Conservation (phyloP, 305 asterid genomes). For the Withania somnifera region DNA sequence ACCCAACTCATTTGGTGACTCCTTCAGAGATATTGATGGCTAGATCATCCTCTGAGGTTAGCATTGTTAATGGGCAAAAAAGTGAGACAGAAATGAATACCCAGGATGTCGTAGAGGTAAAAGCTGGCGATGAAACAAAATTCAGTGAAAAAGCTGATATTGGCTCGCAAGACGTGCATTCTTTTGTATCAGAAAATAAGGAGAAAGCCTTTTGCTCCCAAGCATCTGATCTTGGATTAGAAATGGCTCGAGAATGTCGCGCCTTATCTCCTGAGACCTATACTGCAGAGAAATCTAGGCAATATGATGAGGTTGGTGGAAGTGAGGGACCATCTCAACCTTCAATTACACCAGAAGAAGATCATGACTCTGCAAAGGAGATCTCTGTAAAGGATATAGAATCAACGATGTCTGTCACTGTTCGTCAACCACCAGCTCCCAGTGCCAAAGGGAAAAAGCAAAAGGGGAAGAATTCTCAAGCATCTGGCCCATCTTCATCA, state of each 20-base stretch:
- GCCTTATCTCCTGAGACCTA: conserved; percentile 47
- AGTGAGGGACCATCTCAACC: conserved; percentile 30
- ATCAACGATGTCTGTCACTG: conserved; percentile 21
- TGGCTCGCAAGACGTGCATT: conserved; percentile 37
- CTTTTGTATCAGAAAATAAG: conserved; percentile 48
- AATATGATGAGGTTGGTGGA: conserved; percentile 37
- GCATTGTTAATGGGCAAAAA: conserved; percentile 37
- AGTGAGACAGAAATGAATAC: conserved; percentile 40
- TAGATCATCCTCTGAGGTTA: conserved; percentile 53
- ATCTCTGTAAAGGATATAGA: conserved; percentile 28
- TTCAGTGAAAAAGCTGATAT: conserved; percentile 37
- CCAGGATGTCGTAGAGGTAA: conserved; percentile 62
- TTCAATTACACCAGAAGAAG: conserved; percentile 36
- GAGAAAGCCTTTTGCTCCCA: conserved; percentile 71
- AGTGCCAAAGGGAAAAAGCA: conserved; percentile 56
- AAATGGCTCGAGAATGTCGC: conserved; percentile 61
- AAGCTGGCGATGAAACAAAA: conserved; percentile 58
- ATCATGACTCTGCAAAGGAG: conserved; percentile 34
- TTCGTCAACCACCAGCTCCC: conserved; percentile 37
- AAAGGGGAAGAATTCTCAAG: conserved; percentile 65
- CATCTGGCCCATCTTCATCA: conserved; percentile 34
- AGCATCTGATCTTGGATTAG: conserved; percentile 74
- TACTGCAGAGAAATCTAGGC: conserved; percentile 48
- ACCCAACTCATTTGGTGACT: conserved; percentile 90
- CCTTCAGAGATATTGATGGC: conserved; percentile 87